phyloP scores from a whole-genome alignment of 208 protist species.

The Strigomonas culicis region DNA sequence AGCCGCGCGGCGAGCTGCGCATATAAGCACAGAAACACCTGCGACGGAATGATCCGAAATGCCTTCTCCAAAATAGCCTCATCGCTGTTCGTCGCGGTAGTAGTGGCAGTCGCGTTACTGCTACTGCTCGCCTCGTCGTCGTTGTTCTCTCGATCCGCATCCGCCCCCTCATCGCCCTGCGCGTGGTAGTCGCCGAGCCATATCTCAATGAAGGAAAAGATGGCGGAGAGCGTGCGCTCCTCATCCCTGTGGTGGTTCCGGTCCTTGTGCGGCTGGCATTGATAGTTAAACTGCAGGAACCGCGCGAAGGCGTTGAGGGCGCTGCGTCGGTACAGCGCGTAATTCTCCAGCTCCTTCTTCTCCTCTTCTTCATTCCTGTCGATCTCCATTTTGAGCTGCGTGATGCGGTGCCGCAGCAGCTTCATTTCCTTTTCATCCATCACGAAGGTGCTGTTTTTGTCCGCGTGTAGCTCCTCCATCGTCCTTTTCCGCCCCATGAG shows the following conservation, averaged over 20 bases:
- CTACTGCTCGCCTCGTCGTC: background rate
- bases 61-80: conserved; percentile 43
- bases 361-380: conserved; percentile 52
- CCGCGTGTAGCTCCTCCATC: too few relatives aligned
- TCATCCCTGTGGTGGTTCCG: conserved; percentile 7
- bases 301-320: conserved; percentile 72
- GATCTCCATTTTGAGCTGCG: conserved; percentile 41
- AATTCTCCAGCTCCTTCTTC: conserved; percentile 30
- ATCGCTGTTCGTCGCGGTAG: conserved; percentile 14
- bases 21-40: conserved; percentile 60
- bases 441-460: too few relatives aligned
- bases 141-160: background rate
- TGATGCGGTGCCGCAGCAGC: conserved; percentile 45
- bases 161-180: conserved; percentile 12
- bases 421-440: conserved; percentile 22
- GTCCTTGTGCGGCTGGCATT: background rate
- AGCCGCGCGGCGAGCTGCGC: conserved; percentile 73
- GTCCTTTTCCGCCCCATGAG: too few relatives aligned
- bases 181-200: conserved; percentile 36
- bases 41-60: conserved; percentile 40
- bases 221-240: conserved; percentile 48
- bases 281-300: background rate
- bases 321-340: conserved; percentile 68
- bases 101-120: background rate
- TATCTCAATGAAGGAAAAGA: conserved; percentile 75